phyloP scores from a whole-genome alignment of 2,329 filamentous ascomycete species.

The Fusarium irregulare region DNA sequence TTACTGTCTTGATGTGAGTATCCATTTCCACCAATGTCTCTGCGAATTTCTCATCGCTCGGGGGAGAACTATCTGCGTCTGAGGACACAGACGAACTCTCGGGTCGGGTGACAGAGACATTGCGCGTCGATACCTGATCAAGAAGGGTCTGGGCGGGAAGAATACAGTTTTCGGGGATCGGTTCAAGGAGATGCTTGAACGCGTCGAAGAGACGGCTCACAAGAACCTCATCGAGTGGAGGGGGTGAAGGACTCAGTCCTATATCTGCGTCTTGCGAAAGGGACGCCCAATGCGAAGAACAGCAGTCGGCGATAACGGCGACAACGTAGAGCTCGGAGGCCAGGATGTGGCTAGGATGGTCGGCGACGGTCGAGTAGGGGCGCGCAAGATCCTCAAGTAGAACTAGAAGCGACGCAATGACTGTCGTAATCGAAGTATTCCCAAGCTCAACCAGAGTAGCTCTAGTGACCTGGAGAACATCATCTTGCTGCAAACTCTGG shows the following conservation, averaged over 20 bases:
- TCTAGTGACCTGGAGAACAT: slow-evolving; percentile 69
- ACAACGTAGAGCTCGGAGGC: slow-evolving; percentile 74
- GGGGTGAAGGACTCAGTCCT: slow-evolving; percentile 45
- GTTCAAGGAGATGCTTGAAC: slow-evolving; percentile 67
- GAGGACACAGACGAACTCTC: slow-evolving; percentile 30
- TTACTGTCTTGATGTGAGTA: slow-evolving; percentile 63
- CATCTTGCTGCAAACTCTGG: slow-evolving; percentile 69
- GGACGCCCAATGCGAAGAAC: slow-evolving; percentile 68
- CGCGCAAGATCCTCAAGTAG: slow-evolving; percentile 69
- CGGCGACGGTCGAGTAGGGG: slow-evolving; percentile 62
- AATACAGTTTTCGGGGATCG: slow-evolving; percentile 67
- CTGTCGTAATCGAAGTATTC: slow-evolving; percentile 61
- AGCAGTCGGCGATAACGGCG: slow-evolving; percentile 73
- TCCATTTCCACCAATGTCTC: slow-evolving; percentile 62
- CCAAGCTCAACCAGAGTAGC: slow-evolving; percentile 71
- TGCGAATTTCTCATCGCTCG: slow-evolving; percentile 45
- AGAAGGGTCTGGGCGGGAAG: slow-evolving; percentile 68
- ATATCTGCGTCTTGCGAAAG: slow-evolving; percentile 49
- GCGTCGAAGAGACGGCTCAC: slow-evolving; percentile 66
- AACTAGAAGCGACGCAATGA: slow-evolving; percentile 67
- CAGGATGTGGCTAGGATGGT: slow-evolving; percentile 69
- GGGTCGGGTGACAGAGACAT: slow-evolving; percentile 50
- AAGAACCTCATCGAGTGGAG: slow-evolving; percentile 61
- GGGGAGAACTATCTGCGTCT: slow-evolving; percentile 27
- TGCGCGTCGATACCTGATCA: slow-evolving; percentile 60